A percentile compares a stretch with the other conserved stretches of the same genome.
Evolutionary conservation across 2,329 filamentous ascomycete genomes (phyloP).

Genomic region (Remersonia thermophila): DNA sequence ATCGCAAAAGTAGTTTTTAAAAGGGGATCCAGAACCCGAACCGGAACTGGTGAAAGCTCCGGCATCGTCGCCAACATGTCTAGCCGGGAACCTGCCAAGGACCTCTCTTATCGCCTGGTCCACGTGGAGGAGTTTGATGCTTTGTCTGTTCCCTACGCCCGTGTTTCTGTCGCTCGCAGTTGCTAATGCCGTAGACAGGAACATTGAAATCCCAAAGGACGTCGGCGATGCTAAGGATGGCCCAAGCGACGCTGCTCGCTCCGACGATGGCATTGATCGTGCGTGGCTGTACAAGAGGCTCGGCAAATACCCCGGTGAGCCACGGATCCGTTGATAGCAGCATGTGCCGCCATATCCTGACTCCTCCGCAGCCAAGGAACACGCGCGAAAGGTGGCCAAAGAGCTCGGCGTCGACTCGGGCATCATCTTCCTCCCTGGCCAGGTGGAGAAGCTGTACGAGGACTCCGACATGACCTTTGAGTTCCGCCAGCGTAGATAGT

Average conservation of each 20-base stretch:
- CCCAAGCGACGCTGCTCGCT: no score
- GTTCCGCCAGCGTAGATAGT: constrained; percentile 49
- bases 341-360: neutral
- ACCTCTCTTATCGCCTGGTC: constrained; percentile 30
- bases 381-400: constrained; percentile 43
- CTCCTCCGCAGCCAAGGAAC: constrained; percentile 34
- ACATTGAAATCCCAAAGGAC: neutral
- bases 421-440: constrained; percentile 44
- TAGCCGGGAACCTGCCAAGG: constrained; percentile 10
- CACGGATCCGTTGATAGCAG: no score
- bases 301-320: constrained; percentile 17
- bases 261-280: no score
- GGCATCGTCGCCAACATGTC: no score
- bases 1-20: no score
- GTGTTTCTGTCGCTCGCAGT: neutral
- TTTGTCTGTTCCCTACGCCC: constrained; percentile 30
- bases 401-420: constrained; percentile 37
- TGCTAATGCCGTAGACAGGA: neutral
- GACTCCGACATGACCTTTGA: constrained; percentile 45
- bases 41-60: no score
- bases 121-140: constrained; percentile 43
- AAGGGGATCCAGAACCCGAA: no score
- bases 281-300: constrained; percentile 11
- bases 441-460: constrained; percentile 38
- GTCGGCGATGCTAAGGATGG: neutral